Base-by-base conservation (phyloP, 164 flowering plant species). In the Chimonanthus praecox region DNA sequence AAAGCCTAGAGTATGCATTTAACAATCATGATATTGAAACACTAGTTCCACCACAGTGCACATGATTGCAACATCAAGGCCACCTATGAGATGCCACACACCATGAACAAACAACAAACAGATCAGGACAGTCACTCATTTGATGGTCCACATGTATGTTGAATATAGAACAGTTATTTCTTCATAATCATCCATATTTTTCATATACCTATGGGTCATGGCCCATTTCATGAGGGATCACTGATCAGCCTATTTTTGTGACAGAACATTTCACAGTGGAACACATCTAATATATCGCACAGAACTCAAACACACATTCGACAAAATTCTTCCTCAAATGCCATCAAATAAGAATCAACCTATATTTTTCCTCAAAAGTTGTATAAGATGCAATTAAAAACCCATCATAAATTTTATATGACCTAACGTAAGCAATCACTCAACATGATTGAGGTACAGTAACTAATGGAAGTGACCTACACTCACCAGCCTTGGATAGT, bases 401-500 rank as follows among this genome's bases (percentile, higher is more conserved):
- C 33, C 33, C 33, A 13, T 13, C 60, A 54, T 54, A 54, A 54
- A 13, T 11, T 54, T 5, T 54, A 54, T 4, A 54, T n/a, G n/a
- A n/a, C 4, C 60, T 11, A 54, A 54, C 4, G 60, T n/a, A 10
- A 54, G n/a, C 60, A 54, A 13, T 54, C 10, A 54, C 16, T 9
- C 60, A 33, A 54, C 60, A 54, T 4, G 60, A 54, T 13, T 66
- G 47, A 15, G 6, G 68, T 48, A 33, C 10, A 11, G 6, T 13
- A 50, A 69, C 16, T 49, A 15, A 6, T 51, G 71, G 47, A 58
- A 20, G 60, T 3, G 16, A 11, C 16, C 11, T 4, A 54, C 5
- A 79, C 88, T 64, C 73, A 94, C 99, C 97, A 47, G 87, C 77
- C 78, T 84, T 85, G 60, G 71, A 18, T 54, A 91, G 83, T 63